Evolutionary conservation across 371 early-diverging fungal species (phyloP).

Genomic region (Mortierella sp.): DNA sequence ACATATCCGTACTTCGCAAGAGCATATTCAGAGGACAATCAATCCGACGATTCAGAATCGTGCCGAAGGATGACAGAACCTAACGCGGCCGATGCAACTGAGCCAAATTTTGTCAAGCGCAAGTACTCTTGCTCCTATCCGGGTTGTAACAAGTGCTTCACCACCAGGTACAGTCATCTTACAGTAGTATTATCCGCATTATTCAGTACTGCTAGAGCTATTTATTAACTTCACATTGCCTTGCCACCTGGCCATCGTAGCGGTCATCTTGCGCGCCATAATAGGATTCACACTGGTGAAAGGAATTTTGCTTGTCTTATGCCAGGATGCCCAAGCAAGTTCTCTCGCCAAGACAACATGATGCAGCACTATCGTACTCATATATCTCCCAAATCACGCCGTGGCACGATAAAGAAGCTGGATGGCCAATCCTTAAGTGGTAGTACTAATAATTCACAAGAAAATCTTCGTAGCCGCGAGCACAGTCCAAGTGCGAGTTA

Average conservation of each 20-base stretch:
- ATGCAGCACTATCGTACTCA: conserved; percentile 93
- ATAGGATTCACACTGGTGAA: conserved; percentile 94
- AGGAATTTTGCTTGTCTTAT: conserved; percentile 89
- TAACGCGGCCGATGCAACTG: conserved; percentile 9
- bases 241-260: conserved; percentile 50
- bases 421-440: conserved; percentile 13
- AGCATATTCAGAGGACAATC: conserved; percentile 47
- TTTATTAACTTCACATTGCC: not conserved
- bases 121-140: conserved; percentile 66
- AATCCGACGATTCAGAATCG: conserved; percentile 45
- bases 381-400: conserved; percentile 79
- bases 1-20: conserved; percentile 38
- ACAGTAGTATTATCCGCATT: not conserved
- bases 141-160: conserved; percentile 70
- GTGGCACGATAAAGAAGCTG: conserved; percentile 51
- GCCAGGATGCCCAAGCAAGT: conserved; percentile 85
- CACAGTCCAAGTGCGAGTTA: conserved; percentile 22
- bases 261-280: conserved; percentile 90
- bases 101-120: conserved; percentile 46
- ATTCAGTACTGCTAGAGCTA: not conserved
- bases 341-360: conserved; percentile 93
- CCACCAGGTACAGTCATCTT: conserved; percentile 62
- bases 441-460: conserved; percentile 36
- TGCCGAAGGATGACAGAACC: conserved; percentile 41
- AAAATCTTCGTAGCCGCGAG: conserved; percentile 26